Base-by-base conservation (phyloP, 2,329 filamentous ascomycete species). In the Microcera coccophila region DNA sequence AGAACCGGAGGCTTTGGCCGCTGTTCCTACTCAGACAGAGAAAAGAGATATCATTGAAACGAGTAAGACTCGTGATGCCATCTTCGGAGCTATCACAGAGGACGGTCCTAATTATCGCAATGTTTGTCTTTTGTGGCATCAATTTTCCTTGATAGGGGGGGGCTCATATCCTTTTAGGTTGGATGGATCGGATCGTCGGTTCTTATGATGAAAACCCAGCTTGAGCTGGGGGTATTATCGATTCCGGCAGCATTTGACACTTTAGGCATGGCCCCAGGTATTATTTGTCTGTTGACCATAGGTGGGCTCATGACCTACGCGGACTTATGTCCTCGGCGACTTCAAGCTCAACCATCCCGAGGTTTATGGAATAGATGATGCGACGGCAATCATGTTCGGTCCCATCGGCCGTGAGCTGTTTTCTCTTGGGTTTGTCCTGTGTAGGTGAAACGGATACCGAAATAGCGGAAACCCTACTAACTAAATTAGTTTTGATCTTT, bases 291-390 rank as follows among this genome's bases (percentile, higher is more conserved):
- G 19, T 59, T 76, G 5, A 29, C 64, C 3, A 41, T 52, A 3
- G 65, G 75, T 20, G 61, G 2, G 45, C 22, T 16, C 71, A 75
- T 48, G 74, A n/a, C n/a, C 72, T 0, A 70, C 68, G 2, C 76
- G 73, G 73, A 72, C 70, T 39, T 74, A 71, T 46, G 69, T 74
- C 17, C 61, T 76, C 10, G 73, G 71, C 8, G 53, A 62, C n/a
- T 78, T 78, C 62, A 78, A 78, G 48, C 48, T 72, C 28, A 61
- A 61, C 10, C 74, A 78, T 49, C 68, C 66, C 3, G 65, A 71
- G 28, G 70, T 77, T 2, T 77, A 78, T 52, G 67, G 70, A 19
- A 72, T 78, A 41, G 74, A 75, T 36, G 75, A 78, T 52, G 74
- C 68, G 3, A 74, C 73, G 15, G 49, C 49, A 3, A 62, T 72